Evolutionary conservation across 2,329 filamentous ascomycete genomes (phyloP).

Genomic region (Hypoxylon rubiginosum): DNA sequence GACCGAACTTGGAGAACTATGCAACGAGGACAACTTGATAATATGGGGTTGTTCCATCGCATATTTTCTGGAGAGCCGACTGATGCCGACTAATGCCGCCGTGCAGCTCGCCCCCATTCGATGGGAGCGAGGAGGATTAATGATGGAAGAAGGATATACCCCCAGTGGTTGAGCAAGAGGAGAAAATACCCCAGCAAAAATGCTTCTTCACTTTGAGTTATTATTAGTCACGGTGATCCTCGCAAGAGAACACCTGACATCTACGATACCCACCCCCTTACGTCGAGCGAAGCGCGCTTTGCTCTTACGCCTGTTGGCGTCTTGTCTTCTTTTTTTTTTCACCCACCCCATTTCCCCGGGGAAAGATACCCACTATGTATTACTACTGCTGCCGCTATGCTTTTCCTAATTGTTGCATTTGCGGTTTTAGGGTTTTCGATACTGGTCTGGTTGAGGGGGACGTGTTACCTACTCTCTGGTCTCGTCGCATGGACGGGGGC

Average conservation of each 20-base stretch:
- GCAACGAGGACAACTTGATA: constrained; percentile 14
- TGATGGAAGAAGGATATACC: no score
- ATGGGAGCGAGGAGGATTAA: constrained; percentile 13
- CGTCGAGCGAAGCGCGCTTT: constrained; percentile 19
- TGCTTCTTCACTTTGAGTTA: constrained; percentile 11
- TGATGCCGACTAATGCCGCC: neutral
- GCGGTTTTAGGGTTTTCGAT: constrained; percentile 6
- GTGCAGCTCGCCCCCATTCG: constrained; percentile 2
- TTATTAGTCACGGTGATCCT: constrained; percentile 17
- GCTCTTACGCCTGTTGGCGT: constrained; percentile 12
- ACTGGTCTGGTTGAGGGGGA: constrained; percentile 10
- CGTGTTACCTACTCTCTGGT: constrained; percentile 3
- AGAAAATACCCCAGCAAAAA: constrained; percentile 35
- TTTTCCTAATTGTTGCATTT: neutral
- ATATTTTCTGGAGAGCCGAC: constrained; percentile 9
- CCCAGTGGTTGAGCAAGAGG: no score
- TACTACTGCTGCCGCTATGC: constrained; percentile 22
- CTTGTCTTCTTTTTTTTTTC: constrained; percentile 12
- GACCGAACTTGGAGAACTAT: constrained; percentile 4
- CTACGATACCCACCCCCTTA: constrained; percentile 33
- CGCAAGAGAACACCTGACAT: constrained; percentile 16
- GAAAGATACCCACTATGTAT: constrained; percentile 39
- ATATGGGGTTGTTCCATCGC: constrained; percentile 4
- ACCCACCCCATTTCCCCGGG: constrained; percentile 21
- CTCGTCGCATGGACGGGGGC: constrained; percentile 5